Conservation (phyloP, 2,329 filamentous ascomycete species). For the Fusarium pseudonygamai region DNA sequence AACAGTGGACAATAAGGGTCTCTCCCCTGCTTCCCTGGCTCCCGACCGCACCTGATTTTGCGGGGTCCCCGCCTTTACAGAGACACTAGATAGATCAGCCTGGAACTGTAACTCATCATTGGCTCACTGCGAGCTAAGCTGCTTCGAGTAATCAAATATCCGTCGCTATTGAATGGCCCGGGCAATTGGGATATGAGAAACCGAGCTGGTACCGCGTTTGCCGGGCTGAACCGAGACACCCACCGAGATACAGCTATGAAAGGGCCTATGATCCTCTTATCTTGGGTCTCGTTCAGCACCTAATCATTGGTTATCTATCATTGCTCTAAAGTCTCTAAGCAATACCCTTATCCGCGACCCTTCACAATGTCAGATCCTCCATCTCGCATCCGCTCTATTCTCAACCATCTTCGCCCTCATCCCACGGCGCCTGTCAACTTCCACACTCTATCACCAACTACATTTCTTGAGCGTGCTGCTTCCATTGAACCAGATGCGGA, state of each 20-base stretch:
- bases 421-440: constrained; percentile 65
- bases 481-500: constrained; percentile 86
- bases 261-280: constrained; percentile 17
- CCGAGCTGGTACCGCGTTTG: constrained; percentile 41
- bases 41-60: constrained; percentile 9
- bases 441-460: constrained; percentile 85
- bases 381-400: constrained; percentile 68
- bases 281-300: background rate
- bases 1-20: background rate
- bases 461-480: constrained; percentile 86
- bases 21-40: background rate
- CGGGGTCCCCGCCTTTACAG: constrained; percentile 33
- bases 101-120: constrained; percentile 27
- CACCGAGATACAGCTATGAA: constrained; percentile 37
- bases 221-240: constrained; percentile 43
- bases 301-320: background rate
- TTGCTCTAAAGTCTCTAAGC: background rate
- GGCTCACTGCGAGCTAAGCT: constrained; percentile 20
- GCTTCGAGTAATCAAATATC: constrained; percentile 14
- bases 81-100: constrained; percentile 18
- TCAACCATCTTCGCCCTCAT: constrained; percentile 57
- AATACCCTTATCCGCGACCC: background rate
- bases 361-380: constrained; percentile 69
- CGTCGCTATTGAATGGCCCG: constrained; percentile 7
- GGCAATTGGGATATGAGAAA: constrained; percentile 35